Conservation (phyloP, 768 basidiomycete genomes). For the Cyathus striatus region DNA sequence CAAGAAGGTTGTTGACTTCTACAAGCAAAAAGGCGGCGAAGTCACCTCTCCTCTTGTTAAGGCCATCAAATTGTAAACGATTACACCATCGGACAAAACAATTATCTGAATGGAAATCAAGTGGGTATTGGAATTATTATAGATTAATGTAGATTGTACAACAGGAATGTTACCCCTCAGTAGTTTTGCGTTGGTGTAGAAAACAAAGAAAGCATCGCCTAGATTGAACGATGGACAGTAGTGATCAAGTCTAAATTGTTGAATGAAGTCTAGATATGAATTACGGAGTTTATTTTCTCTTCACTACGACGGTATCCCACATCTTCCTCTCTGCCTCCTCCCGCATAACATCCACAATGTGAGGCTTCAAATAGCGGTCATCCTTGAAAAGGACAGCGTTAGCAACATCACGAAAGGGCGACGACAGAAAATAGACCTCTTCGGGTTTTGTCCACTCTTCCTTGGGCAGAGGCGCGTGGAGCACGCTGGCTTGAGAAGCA, state of each 20-base stretch:
- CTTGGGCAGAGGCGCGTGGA: conserved; percentile 78
- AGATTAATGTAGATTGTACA: not conserved
- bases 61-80: conserved; percentile 44
- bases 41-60: conserved; percentile 74
- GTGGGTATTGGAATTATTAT: not conserved
- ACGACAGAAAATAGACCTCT: conserved; percentile 49
- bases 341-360: conserved; percentile 63
- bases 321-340: conserved; percentile 73
- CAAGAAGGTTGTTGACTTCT: conserved; percentile 85
- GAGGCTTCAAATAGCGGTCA: conserved; percentile 79
- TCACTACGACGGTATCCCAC: conserved; percentile 79
- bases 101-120: not conserved
- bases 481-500: conserved; percentile 72
- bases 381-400: conserved; percentile 50
- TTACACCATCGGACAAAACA: not conserved
- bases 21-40: conserved; percentile 70
- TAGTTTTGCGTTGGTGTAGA: too few relatives aligned
- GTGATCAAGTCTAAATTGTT: too few relatives aligned
- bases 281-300: conserved; percentile 11
- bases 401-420: not conserved
- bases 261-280: too few relatives aligned
- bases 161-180: not conserved
- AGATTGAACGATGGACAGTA: too few relatives aligned
- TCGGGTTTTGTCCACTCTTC: conserved; percentile 71
- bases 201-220: too few relatives aligned